Base-by-base conservation (phyloP, 2,329 filamentous ascomycete genomes). In the Nemania diffusa region DNA sequence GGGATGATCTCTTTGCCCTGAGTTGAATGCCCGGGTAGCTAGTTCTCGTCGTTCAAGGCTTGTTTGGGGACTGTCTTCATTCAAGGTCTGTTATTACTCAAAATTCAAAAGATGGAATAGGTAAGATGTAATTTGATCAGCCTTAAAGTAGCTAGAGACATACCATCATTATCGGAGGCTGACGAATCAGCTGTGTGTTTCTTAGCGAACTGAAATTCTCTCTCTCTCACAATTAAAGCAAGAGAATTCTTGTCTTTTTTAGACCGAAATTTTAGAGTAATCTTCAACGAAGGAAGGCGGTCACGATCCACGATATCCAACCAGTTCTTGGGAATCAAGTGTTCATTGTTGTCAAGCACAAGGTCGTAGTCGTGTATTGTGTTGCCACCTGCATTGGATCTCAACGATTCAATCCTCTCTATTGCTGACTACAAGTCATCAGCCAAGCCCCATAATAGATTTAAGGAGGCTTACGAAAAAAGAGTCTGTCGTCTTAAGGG, bases 261-360 rank as follows among this genome's bases (percentile, higher is more conserved):
- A 34, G 34, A 20, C 15, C 50, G 32, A 5, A 17, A 46, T 29
- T 53, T 63, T 27, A 67, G 15, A 24, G 34, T 58, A 32, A 63
- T 46, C 34, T 57, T 58, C 5, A 63, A 27, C 15, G 34, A 37
- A 27, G 59, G 64, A 15, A 56, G 17, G 29, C 46, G 51, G 32
- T 57, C 51, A 15, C 13, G 20, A 27, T 52, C 48, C 1, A 64
- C 50, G n/a, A 67, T 64, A 46, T 67, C 65, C 5, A 67, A 42
- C 65, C 65, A 67, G 13, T 55, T 68, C 29, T 62, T 59, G 22
- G 66, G 27, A 11, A 59, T 60, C 1, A 65, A n/a, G 20, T 51
- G 22, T 20, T 68, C 66, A n/a, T 59, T 48, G 11, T 34, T 51
- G 6, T 62, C 53, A 20, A 68, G 48, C 15, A 53, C 48, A 42